Evolutionary conservation across 192 early-diverging fungal genomes (phyloP), one percentile per base, ranked within the genome.

Genomic region (Entomortierella parvispora): DNA sequence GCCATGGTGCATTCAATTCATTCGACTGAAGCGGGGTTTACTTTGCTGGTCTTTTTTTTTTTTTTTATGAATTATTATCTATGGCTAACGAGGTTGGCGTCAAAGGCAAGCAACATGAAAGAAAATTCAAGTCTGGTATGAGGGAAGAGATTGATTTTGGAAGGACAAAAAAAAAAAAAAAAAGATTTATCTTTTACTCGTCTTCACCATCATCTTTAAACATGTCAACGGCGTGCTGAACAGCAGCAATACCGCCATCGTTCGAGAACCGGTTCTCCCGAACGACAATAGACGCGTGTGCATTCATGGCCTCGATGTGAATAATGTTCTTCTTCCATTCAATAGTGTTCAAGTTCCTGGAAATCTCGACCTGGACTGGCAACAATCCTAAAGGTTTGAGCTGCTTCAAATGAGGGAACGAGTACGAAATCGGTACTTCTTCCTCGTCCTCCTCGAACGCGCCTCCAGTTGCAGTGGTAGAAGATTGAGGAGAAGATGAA

Each of bases 161-260:
- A n/a, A n/a, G n/a, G n/a, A n/a, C n/a, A n/a, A n/a, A n/a, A n/a
- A n/a, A n/a, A n/a, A n/a, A n/a, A n/a, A n/a, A n/a, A n/a, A n/a
- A n/a, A n/a, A n/a, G n/a, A n/a, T n/a, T n/a, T n/a, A n/a, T n/a
- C 18, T 25, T 50, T 37, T 59, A 77, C 31, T 68, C 61, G 43
- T 77, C 74, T 37, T 77, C 74, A 22, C 74, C 74, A 42, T 77
- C 74, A 18, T 68, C 60, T 20, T 64, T 68, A 17, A 77, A 77
- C 65, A 77, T 68, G 25, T 88, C 83, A 29, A 88, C 74, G 54
- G 85, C 86, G 71, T 88, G 85, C 28, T 83, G 65, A 7, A 88
- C 68, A 40, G 79, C 74, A 10, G 80, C 74, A 49, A 62, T 66
- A 32, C 83, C 85, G 0, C 64, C 76, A 6, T 65, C 58, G 55